Evolutionary conservation across 2,329 filamentous ascomycete genomes (phyloP), one percentile per base, ranked within the genome.

Genomic region (Trichophyton verrucosum): DNA sequence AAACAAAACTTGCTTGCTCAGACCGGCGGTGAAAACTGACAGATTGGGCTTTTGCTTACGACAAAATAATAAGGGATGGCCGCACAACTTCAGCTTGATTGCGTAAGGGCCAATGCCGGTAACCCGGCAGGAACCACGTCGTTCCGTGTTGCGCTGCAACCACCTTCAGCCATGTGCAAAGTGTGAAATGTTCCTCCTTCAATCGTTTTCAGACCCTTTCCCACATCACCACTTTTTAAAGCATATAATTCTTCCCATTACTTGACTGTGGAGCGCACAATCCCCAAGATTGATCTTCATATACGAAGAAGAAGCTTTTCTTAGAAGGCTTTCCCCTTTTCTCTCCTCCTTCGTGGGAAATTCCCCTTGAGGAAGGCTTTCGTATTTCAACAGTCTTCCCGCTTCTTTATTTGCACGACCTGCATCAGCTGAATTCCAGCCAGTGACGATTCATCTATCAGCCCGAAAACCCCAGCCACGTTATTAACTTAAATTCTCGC

Each of bases 261-360:
- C 6, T 53, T 13, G 11, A 8, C 11, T 30, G 49, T 27, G 27
- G 49, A 53, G 49, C 3, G 17, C 44, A 47, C 9, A 47, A 53
- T 30, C n/a, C 27, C 15, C 49, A 53, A 30, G 22, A n/a, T 30
- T n/a, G 49, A 53, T 53, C 49, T 20, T 24, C 49, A 53, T 20
- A 53, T 53, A 53, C 49, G 49, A 53, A 33, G 22, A 53, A 53
- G 49, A 53, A 53, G 49, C 49, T 53, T 53, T 53, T 53, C 22
- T 53, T 33, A 33, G 49, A 53, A 53, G 22, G 27, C 27, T 44
- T 53, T 30, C 49, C 49, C 49, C 49, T 53, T 53, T 53, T 53
- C 49, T 15, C n/a, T 30, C 13, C 27, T 53, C 27, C 22, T 53
- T 53, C 49, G 30, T 30, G 13, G 27, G 49, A 33, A 53, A 53